Evolutionary conservation across 208 protist genomes (phyloP).

Genomic region (Trypanosoma brucei): DNA sequence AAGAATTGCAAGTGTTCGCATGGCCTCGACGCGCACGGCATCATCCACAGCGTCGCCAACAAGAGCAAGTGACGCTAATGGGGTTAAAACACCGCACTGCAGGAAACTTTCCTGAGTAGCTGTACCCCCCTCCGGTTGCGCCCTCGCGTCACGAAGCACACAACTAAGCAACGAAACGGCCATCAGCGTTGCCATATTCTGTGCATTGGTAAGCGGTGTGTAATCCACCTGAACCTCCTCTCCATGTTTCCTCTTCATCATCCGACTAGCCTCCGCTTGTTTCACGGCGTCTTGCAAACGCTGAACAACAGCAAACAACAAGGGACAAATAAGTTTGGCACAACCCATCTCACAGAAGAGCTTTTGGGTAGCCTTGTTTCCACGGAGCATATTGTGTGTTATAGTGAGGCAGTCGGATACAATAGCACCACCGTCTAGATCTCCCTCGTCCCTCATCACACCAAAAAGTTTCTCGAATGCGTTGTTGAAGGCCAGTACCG

Average conservation of each 20-base stretch:
- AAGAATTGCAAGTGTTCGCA: slow-evolving; percentile 52
- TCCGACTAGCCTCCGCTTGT: neutral
- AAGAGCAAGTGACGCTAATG: slow-evolving; percentile 55
- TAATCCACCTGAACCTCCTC: neutral
- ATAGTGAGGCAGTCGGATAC: slow-evolving; percentile 76
- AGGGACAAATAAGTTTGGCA: slow-evolving; percentile 35
- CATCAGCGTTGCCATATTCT: slow-evolving; percentile 34
- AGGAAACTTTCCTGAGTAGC: slow-evolving; percentile 32
- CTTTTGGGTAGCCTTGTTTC: slow-evolving; percentile 82
- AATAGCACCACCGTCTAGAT: slow-evolving; percentile 46
- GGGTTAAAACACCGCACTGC: slow-evolving; percentile 45
- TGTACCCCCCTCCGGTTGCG: slow-evolving; percentile 8
- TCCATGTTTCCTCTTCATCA: neutral
- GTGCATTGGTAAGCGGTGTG: slow-evolving; percentile 7
- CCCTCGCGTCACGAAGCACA: slow-evolving; percentile 44
- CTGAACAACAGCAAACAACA: slow-evolving; percentile 43
- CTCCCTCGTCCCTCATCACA: slow-evolving; percentile 47
- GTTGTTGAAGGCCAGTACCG: slow-evolving; percentile 72
- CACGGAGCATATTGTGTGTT: slow-evolving; percentile 76
- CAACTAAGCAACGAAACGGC: slow-evolving; percentile 50
- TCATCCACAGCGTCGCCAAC: slow-evolving; percentile 61
- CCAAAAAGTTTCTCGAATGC: slow-evolving; percentile 74
- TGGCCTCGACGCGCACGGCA: slow-evolving; percentile 62
- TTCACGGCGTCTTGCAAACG: slow-evolving; percentile 20
- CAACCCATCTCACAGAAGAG: slow-evolving; percentile 80